These are phyloP conservation scores for Fusarium torreyae DNA, from an alignment of 2,329 filamentous ascomycete species.

Conservation along the genomic window DNA sequence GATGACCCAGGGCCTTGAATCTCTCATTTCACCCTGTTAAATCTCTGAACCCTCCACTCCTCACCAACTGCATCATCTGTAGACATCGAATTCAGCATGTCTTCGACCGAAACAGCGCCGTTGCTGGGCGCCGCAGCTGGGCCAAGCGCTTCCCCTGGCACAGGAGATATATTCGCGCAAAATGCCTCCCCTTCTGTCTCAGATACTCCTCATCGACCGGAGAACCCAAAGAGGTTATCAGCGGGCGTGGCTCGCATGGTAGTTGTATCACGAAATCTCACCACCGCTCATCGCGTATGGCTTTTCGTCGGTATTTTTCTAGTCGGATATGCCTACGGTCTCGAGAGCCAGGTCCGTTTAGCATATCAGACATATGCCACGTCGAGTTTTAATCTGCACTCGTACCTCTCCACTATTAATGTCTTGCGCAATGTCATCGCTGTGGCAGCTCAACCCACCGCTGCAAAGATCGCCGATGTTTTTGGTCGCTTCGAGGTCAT, in stretches of 20 bases:
- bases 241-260: conserved; percentile 68
- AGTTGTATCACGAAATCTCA: conserved; percentile 63
- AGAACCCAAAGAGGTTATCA: conserved; percentile 30
- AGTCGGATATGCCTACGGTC: conserved; percentile 72
- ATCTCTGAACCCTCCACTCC: background rate
- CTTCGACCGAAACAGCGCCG: conserved; percentile 34
- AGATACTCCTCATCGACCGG: conserved; percentile 1
- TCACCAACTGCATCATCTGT: background rate
- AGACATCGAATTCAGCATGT: conserved; percentile 3
- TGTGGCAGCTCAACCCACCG: conserved; percentile 70
- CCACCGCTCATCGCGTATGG: conserved; percentile 61
- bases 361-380: conserved; percentile 71
- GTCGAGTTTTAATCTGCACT: conserved; percentile 65
- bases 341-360: conserved; percentile 67
- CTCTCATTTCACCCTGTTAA: background rate
- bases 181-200: conserved; percentile 1
- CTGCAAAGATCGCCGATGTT: conserved; percentile 74
- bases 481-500: conserved; percentile 74
- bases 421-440: conserved; percentile 72
- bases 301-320: conserved; percentile 72
- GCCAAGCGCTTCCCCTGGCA: background rate
- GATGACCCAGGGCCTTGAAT: conserved; percentile 9
- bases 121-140: conserved; percentile 20
- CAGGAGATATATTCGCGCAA: background rate
- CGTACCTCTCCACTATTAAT: conserved; percentile 71